Evolutionary conservation across 805 yeast genomes (phyloP).

Genomic region (Schwanniomyces occidentalis): DNA sequence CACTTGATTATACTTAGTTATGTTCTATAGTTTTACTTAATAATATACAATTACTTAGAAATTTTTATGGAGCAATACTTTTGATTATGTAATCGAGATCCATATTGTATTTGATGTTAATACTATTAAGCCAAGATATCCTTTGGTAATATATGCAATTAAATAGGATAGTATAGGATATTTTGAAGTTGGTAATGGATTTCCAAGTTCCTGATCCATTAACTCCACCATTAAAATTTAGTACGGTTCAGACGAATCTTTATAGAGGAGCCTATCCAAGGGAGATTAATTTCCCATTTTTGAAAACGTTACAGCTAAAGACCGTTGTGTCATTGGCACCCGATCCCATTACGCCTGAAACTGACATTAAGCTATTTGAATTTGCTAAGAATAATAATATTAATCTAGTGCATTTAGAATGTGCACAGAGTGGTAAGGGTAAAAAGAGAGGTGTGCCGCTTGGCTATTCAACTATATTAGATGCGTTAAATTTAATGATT

Average conservation of each 20-base stretch:
- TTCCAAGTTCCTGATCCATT: conserved; percentile 29
- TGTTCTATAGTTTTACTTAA: no score
- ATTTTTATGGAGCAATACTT: no score
- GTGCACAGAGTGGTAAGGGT: conserved; percentile 68
- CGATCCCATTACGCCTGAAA: conserved; percentile 56
- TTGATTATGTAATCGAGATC: no score
- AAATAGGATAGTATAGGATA: no score
- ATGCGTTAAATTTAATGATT: conserved; percentile 61
- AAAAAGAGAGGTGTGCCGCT: conserved; percentile 84
- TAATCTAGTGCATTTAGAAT: conserved; percentile 64
- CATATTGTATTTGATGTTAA: no score
- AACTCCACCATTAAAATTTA: conserved; percentile 80
- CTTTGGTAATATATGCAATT: no score
- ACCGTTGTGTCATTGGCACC: conserved; percentile 83
- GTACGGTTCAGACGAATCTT: conserved; percentile 64
- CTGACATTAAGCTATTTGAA: conserved; percentile 49
- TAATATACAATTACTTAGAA: no score
- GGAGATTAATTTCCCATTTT: conserved; percentile 65
- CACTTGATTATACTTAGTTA: no score
- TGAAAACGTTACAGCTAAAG: conserved; percentile 62
- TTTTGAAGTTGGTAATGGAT: no score
- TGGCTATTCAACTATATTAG: conserved; percentile 59
- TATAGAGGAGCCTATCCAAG: conserved; percentile 90
- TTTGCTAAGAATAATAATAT: conserved; percentile 61
- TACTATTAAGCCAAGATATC: no score